Base-by-base conservation (phyloP, 768 basidiomycete genomes). In the Panaeolus cyanescens region DNA sequence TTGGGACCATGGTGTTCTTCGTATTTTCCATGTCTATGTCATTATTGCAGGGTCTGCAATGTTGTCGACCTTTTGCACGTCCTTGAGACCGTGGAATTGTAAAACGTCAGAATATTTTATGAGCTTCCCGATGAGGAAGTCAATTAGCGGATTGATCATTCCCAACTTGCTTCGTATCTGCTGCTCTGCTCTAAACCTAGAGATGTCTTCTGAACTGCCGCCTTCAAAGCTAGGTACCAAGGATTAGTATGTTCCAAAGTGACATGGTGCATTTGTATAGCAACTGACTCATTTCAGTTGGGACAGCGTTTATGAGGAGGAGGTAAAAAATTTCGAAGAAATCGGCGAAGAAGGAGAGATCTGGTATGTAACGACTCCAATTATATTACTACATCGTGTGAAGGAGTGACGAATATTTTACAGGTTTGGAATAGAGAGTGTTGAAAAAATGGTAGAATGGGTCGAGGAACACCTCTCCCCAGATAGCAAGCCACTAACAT, bases 311-410 rank as follows among this genome's bases (percentile, higher is more conserved):
- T 95, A 94, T 72, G 77, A 85, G 36, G 78, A 81, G 39, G 93
- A 95, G 68, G 74, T 93, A 32, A 71, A 70, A 34, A 90, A 91
- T 67, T 94, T 92, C 62, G 76, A 85, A 31, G 93, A 92, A 55
- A 85, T 86, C 31, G 88, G 90, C 19, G 91, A 94, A 68, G 91
- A 93, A 72, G 93, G 93, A 33, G 93, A 95, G 73, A 79, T 92
- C 25, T 95, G 93, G 93, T 92, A 63, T 58, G 83, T 20, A 54
- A 1, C 9, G 33, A 32, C 25, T 64, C 28, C 22, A 33, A 62
- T 8, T 34, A 19, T 40, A 50, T 20, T 12, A 50, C 10, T 12
- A 20, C 25, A 28, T 20, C 7, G 30, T 25, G 6, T 28, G 13
- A 12, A 28, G 30, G 10, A 28, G 39, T 64, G 4, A 4, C 10